Percentiles rank a stretch among this genome's conserved stretches.
phyloP scores from a whole-genome alignment of 2,329 filamentous ascomycete genomes.

The Fusarium chuoi region DNA sequence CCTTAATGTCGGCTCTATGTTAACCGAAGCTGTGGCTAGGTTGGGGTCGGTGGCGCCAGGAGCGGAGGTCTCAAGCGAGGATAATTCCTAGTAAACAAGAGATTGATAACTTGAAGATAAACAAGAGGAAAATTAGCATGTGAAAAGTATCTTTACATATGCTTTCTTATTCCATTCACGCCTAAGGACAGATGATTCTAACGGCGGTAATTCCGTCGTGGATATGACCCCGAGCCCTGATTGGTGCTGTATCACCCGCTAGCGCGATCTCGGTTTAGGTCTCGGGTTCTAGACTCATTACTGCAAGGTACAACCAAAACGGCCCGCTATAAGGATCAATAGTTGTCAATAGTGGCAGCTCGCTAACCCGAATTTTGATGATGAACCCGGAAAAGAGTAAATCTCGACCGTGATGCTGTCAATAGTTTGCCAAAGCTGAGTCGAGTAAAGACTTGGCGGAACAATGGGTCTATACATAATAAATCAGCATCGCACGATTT shows the following conservation, averaged over 20 bases:
- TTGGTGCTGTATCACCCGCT: fast-evolving
- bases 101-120: too few relatives aligned
- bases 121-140: too few relatives aligned
- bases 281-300: not conserved
- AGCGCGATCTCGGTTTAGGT: fast-evolving
- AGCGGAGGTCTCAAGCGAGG: not conserved
- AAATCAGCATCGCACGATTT: fast-evolving
- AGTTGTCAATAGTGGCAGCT: not conserved
- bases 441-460: not conserved
- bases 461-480: not conserved
- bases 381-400: not conserved
- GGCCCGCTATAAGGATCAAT: not conserved
- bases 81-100: too few relatives aligned
- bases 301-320: not conserved
- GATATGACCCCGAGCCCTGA: fast-evolving
- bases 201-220: not conserved
- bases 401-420: not conserved
- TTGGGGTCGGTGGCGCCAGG: too few relatives aligned
- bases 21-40: not conserved
- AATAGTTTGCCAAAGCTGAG: not conserved
- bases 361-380: not conserved
- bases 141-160: too few relatives aligned
- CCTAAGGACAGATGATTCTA: too few relatives aligned
- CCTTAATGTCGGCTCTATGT: fast-evolving
- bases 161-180: too few relatives aligned